Base-by-base conservation (phyloP, 2,329 filamentous ascomycete species). In the Pseudogymnoascus sp. region DNA sequence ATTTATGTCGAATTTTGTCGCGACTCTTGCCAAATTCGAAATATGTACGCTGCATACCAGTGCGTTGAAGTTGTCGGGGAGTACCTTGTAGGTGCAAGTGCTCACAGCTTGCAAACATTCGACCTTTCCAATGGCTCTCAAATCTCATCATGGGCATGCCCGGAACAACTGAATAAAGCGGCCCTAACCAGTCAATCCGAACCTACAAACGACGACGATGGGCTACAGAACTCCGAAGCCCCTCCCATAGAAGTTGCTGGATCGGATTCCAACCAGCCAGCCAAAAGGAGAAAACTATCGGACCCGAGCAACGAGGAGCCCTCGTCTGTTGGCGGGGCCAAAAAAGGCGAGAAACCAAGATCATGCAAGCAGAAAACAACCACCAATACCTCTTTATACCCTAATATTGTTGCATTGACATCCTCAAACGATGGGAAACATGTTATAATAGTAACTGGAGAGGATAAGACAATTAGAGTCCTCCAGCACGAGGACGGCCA, bases 401-500 rank as follows among this genome's bases (percentile, higher is more conserved):
- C 87, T 4, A 85, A 87, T 69, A 82, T 97, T 61, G 87, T 87
- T 63, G 83, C 87, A 65, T 72, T 97, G 66, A 78, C 82, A 21
- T 76, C 82, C 29, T 87, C 90, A 0, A 73, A 78, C 12, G 80
- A 89, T 66, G 84, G 86, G 12, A 79, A 82, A 42, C 79, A 96
- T 75, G 73, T 95, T 18, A 78, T 96, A 42, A 89, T 86, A 21
- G 84, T 95, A 31, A 96, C 92, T 7, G 87, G 84, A n/a, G 90
- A 96, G 70, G 94, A 97, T 78, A 99, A 99, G 77, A 86, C 83
- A 59, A 81, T 99, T 40, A 89, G 90, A 73, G 90, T 97, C 0
- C 90, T 97, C 71, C 79, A 85, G 67, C 79, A 92, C 63, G 80
- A 84, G 1, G 74, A 82, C 60, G 88, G 87, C 1, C 75, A 75